Conservation (phyloP, 2,329 filamentous ascomycete genomes). For the Fusarium xyrophilum region DNA sequence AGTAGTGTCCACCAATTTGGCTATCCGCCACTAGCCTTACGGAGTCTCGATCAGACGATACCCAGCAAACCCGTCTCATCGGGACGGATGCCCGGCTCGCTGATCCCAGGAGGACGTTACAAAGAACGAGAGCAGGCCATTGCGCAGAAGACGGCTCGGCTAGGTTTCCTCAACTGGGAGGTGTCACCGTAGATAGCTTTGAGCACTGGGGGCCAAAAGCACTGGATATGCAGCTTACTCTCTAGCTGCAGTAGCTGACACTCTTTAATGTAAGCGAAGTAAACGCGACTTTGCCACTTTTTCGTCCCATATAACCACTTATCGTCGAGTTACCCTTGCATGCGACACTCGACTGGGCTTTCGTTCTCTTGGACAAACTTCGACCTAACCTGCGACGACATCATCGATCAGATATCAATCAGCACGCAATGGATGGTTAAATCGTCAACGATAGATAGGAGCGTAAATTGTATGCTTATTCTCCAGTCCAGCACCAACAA, state of each 20-base stretch:
- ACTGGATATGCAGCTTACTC: slow-evolving; percentile 5
- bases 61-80: neutral
- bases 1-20: neutral
- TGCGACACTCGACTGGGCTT: neutral
- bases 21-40: neutral
- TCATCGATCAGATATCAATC: neutral
- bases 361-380: neutral
- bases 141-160: neutral
- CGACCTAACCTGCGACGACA: neutral
- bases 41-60: neutral
- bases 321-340: neutral
- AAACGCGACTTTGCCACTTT: neutral
- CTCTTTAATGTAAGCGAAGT: neutral
- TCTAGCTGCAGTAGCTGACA: slow-evolving; percentile 4
- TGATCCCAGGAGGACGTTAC: neutral
- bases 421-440: slow-evolving; percentile 6
- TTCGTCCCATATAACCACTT: neutral
- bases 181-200: neutral
- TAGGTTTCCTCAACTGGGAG: neutral
- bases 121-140: neutral
- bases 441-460: neutral
- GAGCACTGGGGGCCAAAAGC: neutral
- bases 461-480: neutral
- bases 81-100: no score
- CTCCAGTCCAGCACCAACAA: neutral